phyloP scores from a whole-genome alignment of 345 rosid species.

The Melastoma malabathricum region DNA sequence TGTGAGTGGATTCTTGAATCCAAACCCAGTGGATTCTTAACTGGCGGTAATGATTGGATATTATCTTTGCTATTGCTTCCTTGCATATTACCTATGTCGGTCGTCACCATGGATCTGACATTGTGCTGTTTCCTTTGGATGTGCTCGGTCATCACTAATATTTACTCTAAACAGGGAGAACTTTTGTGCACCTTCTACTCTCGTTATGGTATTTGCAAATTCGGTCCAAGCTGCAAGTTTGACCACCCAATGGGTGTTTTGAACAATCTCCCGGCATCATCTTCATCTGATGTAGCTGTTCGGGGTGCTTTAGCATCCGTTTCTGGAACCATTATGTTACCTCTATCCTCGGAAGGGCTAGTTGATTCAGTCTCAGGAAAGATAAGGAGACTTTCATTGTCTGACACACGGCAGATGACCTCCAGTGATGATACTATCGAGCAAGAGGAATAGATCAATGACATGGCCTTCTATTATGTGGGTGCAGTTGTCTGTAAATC shows the following conservation, averaged over 20 bases:
- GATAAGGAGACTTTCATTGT: constrained; percentile 46
- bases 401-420: constrained; percentile 76
- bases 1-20: too few species aligned
- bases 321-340: constrained; percentile 47
- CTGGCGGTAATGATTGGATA: too few species aligned
- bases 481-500: constrained; percentile 40
- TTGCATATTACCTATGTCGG: too few species aligned
- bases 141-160: constrained; percentile 4
- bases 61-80: too few species aligned
- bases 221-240: constrained; percentile 98
- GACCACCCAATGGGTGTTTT: constrained; percentile 92
- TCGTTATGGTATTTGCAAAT: constrained; percentile 96
- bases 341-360: constrained; percentile 20
- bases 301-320: constrained; percentile 38
- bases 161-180: constrained; percentile 56
- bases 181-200: constrained; percentile 86
- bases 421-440: constrained; percentile 62
- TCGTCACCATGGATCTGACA: too few species aligned
- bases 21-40: too few species aligned
- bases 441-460: constrained; percentile 35
- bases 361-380: constrained; percentile 41
- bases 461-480: constrained; percentile 13
- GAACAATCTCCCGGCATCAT: constrained; percentile 42
- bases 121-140: too few species aligned
- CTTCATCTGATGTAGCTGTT: constrained; percentile 41